Percentiles rank a stretch among this genome's conserved stretches.
Conservation (phyloP, 139 green algal genomes). For the Pleodorina starrii region DNA sequence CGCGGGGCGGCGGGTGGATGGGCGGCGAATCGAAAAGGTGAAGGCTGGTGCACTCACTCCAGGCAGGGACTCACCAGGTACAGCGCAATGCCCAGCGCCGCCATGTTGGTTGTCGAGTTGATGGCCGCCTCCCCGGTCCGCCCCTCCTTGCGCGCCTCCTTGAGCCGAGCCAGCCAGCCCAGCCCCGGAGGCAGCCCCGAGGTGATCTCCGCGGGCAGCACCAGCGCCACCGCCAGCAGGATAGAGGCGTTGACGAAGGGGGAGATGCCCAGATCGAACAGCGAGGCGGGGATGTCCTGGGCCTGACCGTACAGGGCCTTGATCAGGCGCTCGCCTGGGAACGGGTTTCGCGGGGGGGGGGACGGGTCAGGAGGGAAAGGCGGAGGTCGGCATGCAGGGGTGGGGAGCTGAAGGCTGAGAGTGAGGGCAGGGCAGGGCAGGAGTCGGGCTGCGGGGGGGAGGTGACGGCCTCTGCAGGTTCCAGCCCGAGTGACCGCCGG, state of each 20-base stretch:
- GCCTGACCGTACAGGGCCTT: constrained; percentile 69
- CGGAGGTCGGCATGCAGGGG: no score
- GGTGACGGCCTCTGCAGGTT: no score
- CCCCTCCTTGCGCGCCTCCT: constrained; percentile 68
- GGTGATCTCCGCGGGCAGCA: constrained; percentile 40
- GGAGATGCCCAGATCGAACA: constrained; percentile 76
- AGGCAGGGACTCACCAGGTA: constrained; percentile 55
- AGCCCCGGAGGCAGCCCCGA: constrained; percentile 38
- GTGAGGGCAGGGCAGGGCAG: no score
- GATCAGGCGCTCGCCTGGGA: constrained; percentile 66
- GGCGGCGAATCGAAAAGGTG: no score
- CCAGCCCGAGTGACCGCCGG: no score
- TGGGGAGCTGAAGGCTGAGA: no score
- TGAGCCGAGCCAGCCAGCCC: constrained; percentile 53
- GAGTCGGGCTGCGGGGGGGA: no score
- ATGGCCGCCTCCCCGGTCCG: constrained; percentile 67
- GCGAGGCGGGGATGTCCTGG: constrained; percentile 62
- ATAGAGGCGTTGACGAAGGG: constrained; percentile 77
- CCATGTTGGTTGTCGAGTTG: constrained; percentile 57
- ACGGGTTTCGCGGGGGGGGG: not conserved
- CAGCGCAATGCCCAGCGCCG: constrained; percentile 58
- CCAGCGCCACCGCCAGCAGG: constrained; percentile 57
- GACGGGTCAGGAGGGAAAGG: not conserved
- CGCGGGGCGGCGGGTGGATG: no score
- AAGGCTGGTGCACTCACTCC: no score